phyloP scores from a whole-genome alignment of 2,329 filamentous ascomycete genomes.

The Neofusicoccum sp. region DNA sequence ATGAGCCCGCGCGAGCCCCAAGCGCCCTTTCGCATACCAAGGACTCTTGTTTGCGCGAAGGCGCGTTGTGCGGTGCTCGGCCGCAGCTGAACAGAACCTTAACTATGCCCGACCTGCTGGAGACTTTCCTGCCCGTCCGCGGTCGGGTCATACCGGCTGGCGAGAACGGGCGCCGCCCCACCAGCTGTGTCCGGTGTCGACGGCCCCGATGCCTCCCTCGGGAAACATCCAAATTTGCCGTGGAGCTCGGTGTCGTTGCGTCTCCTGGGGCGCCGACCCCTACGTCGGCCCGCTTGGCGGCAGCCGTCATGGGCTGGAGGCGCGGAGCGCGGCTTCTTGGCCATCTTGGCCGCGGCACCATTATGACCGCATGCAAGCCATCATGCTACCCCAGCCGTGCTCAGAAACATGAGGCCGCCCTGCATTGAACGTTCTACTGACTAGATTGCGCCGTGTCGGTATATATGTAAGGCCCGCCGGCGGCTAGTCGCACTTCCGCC shows the following conservation, averaged over 20 bases:
- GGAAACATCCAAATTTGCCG: background rate
- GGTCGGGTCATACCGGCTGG: slow-evolving; percentile 7
- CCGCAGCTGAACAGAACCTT: slow-evolving; percentile 4
- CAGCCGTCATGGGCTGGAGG: background rate
- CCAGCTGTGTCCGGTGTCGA: background rate
- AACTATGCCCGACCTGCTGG: background rate
- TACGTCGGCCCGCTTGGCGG: background rate
- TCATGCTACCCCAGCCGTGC: slow-evolving; percentile 16
- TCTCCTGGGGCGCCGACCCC: background rate
- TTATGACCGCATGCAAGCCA: slow-evolving; percentile 7
- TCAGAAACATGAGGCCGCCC: background rate
- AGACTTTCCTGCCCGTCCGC: background rate
- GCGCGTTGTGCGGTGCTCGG: slow-evolving; percentile 2
- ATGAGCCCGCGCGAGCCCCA: background rate
- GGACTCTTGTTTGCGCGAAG: slow-evolving; percentile 10
- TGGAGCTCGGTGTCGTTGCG: background rate
- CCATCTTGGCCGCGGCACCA: slow-evolving; percentile 11
- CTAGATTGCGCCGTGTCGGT: background rate
- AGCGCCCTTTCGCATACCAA: slow-evolving; percentile 1
- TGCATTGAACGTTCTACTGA: background rate
- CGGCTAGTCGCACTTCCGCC: background rate
- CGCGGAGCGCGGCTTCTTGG: slow-evolving; percentile 15
- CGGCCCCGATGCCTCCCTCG: background rate
- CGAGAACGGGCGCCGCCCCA: background rate
- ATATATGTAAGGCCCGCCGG: background rate